phyloP scores from a whole-genome alignment of 2,329 filamentous ascomycete species.

The Penicillium sp. region DNA sequence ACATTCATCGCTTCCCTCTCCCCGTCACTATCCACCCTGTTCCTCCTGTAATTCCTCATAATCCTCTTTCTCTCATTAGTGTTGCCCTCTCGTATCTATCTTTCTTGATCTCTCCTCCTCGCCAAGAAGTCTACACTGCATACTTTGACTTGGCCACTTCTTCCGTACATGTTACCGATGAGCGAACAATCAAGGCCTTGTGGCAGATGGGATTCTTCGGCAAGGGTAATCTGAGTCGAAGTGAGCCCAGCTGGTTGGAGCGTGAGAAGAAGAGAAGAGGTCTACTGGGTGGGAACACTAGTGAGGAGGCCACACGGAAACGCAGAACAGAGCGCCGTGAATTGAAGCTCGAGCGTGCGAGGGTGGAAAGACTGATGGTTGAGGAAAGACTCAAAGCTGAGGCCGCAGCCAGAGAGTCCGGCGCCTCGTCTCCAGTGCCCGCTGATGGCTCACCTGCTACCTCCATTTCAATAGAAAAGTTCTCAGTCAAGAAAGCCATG shows the following conservation, averaged over 20 bases:
- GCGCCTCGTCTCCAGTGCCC: constrained; percentile 11
- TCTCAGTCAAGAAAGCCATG: constrained; percentile 35
- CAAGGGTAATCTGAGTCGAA: constrained; percentile 87
- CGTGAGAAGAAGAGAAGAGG: constrained; percentile 74
- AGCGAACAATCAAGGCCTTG: constrained; percentile 71
- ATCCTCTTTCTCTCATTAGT: constrained; percentile 83
- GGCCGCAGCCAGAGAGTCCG: constrained; percentile 34
- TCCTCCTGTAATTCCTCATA: constrained; percentile 85
- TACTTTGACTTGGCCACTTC: constrained; percentile 79
- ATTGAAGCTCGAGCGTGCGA: constrained; percentile 90
- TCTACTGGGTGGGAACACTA: constrained; percentile 65
- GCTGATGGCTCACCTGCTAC: constrained; percentile 13
- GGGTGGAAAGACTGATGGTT: constrained; percentile 79
- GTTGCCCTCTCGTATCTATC: constrained; percentile 74
- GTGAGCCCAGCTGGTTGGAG: constrained; percentile 90
- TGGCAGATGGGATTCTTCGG: constrained; percentile 99
- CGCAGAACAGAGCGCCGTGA: constrained; percentile 77
- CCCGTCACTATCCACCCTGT: constrained; percentile 81
- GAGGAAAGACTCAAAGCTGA: constrained; percentile 67
- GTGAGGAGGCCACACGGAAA: constrained; percentile 75
- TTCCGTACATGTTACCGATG: constrained; percentile 80
- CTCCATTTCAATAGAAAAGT: constrained; percentile 27
- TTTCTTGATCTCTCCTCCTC: constrained; percentile 66
- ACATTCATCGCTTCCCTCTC: constrained; percentile 78
- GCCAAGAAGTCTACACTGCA: constrained; percentile 65